Evolutionary conservation across 176 grass and related monocot species (phyloP).

Genomic region (Rhynchospora pubera): DNA sequence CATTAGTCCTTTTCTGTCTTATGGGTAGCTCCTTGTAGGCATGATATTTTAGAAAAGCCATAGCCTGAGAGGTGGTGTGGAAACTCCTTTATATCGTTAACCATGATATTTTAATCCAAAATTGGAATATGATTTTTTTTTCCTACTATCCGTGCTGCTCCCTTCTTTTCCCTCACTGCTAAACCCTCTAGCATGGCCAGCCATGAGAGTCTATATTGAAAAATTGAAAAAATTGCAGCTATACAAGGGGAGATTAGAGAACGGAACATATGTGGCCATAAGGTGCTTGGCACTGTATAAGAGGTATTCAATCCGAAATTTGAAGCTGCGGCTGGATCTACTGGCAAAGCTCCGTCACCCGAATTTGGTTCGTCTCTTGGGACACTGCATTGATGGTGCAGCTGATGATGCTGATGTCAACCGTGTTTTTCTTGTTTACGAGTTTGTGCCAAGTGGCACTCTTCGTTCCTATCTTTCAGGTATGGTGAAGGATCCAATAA

Average conservation of each 20-base stretch:
- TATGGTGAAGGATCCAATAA: slow-evolving; percentile 23
- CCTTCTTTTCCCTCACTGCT: not conserved
- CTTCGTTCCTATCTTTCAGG: slow-evolving; percentile 71
- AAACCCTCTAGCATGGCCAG: not conserved
- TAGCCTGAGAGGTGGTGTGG: no score
- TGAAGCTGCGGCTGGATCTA: slow-evolving; percentile 93
- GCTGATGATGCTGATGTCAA: slow-evolving; percentile 66
- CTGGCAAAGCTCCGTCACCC: slow-evolving; percentile 88
- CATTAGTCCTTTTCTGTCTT: not conserved
- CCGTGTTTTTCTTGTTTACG: slow-evolving; percentile 90
- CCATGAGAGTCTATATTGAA: not conserved
- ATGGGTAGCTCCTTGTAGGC: not conserved
- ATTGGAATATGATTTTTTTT: not conserved
- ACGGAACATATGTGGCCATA: slow-evolving; percentile 72
- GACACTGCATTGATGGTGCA: slow-evolving; percentile 68
- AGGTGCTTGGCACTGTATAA: slow-evolving; percentile 84
- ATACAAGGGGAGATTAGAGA: slow-evolving; percentile 88
- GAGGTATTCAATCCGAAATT: slow-evolving; percentile 79
- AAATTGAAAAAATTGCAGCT: slow-evolving; percentile 45
- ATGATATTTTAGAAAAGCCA: no score
- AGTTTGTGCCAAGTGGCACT: slow-evolving; percentile 59
- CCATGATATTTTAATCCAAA: not conserved
- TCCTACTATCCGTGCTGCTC: not conserved
- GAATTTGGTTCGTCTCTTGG: slow-evolving; percentile 86
- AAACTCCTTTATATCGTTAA: no score